Percentiles rank a stretch among this genome's conserved stretches.
Evolutionary conservation across 371 early-diverging fungal species (phyloP).

Genomic region (Mortierella sp.): DNA sequence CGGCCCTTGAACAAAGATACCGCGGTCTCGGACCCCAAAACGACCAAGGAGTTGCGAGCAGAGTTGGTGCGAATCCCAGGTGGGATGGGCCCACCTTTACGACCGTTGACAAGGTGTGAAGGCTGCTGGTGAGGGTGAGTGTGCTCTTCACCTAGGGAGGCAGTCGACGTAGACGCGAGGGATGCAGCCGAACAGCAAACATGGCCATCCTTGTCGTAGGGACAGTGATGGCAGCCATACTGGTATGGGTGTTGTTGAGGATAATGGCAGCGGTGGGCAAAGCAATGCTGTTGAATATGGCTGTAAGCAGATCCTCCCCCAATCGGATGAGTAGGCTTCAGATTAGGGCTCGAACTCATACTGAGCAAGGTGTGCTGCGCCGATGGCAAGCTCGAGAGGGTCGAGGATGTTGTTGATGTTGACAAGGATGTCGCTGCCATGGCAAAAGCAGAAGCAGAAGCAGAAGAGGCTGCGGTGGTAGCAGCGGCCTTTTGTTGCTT

Average conservation of each 20-base stretch:
- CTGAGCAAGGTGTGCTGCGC: not conserved
- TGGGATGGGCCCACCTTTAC: constrained; percentile 9
- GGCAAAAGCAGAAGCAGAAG: not conserved
- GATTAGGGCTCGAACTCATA: not conserved
- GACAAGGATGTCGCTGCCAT: too few species aligned
- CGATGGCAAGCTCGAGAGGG: not conserved
- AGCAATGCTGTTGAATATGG: not conserved
- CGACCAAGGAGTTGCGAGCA: constrained; percentile 20
- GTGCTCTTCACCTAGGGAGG: not conserved
- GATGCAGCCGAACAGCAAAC: not conserved
- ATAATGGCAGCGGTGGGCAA: not conserved
- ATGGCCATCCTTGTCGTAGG: constrained; percentile 1
- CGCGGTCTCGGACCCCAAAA: constrained; percentile 28
- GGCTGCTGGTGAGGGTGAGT: not conserved
- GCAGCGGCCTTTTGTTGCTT: constrained; percentile 25
- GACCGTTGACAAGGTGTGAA: not conserved
- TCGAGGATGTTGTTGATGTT: not conserved
- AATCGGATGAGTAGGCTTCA: not conserved
- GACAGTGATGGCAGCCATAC: not conserved
- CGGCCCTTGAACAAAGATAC: constrained; percentile 34
- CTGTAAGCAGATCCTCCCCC: not conserved
- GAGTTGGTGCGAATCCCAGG: constrained; percentile 9
- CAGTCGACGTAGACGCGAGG: not conserved
- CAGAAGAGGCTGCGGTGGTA: not conserved
- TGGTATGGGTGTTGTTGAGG: not conserved